phyloP scores from a whole-genome alignment of 1,139 yeast species.

The Taphrina populina region DNA sequence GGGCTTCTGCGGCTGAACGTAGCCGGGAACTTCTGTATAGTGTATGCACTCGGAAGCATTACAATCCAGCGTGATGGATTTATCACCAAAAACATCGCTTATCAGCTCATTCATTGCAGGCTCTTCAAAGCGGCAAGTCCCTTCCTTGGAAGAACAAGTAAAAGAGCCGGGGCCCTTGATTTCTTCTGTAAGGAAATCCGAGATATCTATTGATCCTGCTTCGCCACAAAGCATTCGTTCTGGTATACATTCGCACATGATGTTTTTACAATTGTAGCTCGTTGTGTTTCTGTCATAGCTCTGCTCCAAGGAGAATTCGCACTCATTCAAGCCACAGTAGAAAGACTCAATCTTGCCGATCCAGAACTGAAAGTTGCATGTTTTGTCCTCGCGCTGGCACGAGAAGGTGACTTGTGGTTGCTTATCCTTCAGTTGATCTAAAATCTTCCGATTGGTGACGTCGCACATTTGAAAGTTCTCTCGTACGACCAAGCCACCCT shows the following conservation, averaged over 20 bases:
- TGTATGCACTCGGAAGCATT: slow-evolving; percentile 88
- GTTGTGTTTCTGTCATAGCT: slow-evolving; percentile 49
- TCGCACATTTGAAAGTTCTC: slow-evolving; percentile 88
- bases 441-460: slow-evolving; percentile 75
- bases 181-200: slow-evolving; percentile 86
- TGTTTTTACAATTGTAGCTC: slow-evolving; percentile 71
- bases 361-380: slow-evolving; percentile 94
- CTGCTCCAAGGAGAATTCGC: slow-evolving; percentile 53
- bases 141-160: slow-evolving; percentile 64
- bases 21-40: slow-evolving; percentile 89
- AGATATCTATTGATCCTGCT: slow-evolving; percentile 87
- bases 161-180: slow-evolving; percentile 93
- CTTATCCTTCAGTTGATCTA: slow-evolving; percentile 72
- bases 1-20: slow-evolving; percentile 61
- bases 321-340: slow-evolving; percentile 73
- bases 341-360: slow-evolving; percentile 85
- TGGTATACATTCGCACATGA: slow-evolving; percentile 82
- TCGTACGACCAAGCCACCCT: slow-evolving; percentile 80
- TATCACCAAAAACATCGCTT: slow-evolving; percentile 87
- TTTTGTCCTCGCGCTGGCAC: slow-evolving; percentile 65
- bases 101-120: slow-evolving; percentile 95
- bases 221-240: slow-evolving; percentile 93
- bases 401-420: slow-evolving; percentile 90
- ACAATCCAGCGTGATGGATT: slow-evolving; percentile 76
- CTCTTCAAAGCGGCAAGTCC: slow-evolving; percentile 76